Evolutionary conservation across 495 filamentous ascomycete genomes (phyloP).

Genomic region (Aspergillus ostianus): DNA sequence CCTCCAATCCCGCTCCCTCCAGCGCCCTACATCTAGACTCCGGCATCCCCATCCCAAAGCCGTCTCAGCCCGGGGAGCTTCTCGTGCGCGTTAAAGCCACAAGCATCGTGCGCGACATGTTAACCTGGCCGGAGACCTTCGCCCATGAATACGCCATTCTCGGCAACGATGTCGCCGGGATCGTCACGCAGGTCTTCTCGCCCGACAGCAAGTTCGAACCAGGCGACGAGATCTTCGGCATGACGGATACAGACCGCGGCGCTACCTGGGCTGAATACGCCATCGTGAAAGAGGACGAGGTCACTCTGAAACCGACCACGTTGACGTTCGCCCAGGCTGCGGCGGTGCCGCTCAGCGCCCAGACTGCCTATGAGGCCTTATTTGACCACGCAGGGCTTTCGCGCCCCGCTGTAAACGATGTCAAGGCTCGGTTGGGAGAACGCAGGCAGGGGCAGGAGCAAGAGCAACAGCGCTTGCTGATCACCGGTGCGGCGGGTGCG

Average conservation of each 20-base stretch:
- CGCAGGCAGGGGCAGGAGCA: background rate
- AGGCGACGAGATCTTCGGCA: constrained; percentile 37
- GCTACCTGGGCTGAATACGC: constrained; percentile 34
- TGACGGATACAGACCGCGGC: constrained; percentile 23
- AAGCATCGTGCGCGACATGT: constrained; percentile 31
- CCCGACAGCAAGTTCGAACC: constrained; percentile 17
- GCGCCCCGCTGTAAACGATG: constrained; percentile 5
- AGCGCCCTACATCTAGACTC: constrained; percentile 31
- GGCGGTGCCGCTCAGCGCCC: constrained; percentile 32
- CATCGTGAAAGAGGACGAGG: constrained; percentile 22
- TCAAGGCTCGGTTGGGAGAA: too few relatives aligned
- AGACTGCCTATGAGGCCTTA: constrained; percentile 36
- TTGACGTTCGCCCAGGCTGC: constrained; percentile 26
- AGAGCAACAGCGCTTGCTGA: constrained; percentile 19
- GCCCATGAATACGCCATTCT: constrained; percentile 24
- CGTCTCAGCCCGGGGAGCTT: constrained; percentile 19
- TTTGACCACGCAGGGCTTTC: constrained; percentile 27
- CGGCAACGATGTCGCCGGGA: constrained; percentile 49
- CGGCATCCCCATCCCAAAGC: constrained; percentile 27
- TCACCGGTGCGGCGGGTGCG: constrained; percentile 35
- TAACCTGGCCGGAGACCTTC: constrained; percentile 39
- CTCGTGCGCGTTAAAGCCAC: constrained; percentile 32
- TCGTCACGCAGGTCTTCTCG: constrained; percentile 25
- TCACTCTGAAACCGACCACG: constrained; percentile 25
- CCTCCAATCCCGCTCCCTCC: constrained; percentile 34